phyloP scores from a whole-genome alignment of 78 protist genomes.

The Pelomyxa schiedti region DNA sequence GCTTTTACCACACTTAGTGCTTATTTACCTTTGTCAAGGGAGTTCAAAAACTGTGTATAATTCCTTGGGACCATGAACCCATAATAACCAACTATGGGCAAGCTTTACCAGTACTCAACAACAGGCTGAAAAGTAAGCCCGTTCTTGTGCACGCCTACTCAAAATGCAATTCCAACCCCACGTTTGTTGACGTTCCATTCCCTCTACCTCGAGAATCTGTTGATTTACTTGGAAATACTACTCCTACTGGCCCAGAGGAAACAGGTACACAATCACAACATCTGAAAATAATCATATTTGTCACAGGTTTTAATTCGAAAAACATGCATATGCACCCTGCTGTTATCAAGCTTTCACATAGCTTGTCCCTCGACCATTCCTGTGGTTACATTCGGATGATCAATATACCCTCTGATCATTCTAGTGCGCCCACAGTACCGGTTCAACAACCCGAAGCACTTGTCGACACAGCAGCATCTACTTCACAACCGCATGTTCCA shows the following conservation, averaged over 20 bases:
- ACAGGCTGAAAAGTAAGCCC: slow-evolving; percentile 27
- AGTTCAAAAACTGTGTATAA: not conserved
- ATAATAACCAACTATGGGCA: slow-evolving; percentile 8
- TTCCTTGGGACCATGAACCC: slow-evolving; percentile 38
- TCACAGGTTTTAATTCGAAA: not conserved
- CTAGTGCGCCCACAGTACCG: not conserved
- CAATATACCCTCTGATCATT: not conserved
- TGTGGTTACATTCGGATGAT: slow-evolving; percentile 30
- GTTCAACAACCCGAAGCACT: slow-evolving; percentile 3
- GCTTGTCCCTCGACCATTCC: slow-evolving; percentile 9
- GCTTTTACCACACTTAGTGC: no score
- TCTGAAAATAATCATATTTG: not conserved
- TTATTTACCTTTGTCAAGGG: not conserved
- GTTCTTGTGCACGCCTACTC: slow-evolving; percentile 31
- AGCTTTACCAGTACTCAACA: slow-evolving; percentile 27
- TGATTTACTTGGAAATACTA: not conserved
- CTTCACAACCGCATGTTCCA: slow-evolving; percentile 2
- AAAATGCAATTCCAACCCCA: slow-evolving; percentile 1
- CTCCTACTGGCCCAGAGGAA: not conserved
- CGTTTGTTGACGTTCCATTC: not conserved
- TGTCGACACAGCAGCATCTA: not conserved
- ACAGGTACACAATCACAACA: not conserved
- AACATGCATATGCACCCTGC: slow-evolving; percentile 40
- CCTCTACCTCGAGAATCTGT: not conserved
- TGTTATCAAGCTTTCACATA: not conserved